A percentile compares a stretch with the other conserved stretches of the same genome.
phyloP scores from a whole-genome alignment of 768 basidiomycete genomes.

The Mycena galopus region DNA sequence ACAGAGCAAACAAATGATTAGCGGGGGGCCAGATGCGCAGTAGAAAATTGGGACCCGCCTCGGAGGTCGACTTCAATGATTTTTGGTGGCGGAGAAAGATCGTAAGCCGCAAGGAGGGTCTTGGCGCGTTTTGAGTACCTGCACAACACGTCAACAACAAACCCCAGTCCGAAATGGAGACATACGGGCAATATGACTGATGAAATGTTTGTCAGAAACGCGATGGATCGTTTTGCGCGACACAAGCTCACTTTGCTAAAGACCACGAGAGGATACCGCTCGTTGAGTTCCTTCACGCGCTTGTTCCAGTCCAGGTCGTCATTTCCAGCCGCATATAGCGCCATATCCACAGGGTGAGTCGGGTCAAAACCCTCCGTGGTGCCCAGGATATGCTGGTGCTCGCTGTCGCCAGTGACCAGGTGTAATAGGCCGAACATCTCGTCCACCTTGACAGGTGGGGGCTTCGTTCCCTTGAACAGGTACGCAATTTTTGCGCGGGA shows the following conservation, averaged over 20 bases:
- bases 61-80: constrained; percentile 84
- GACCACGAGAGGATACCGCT: constrained; percentile 74
- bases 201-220: background rate
- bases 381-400: constrained; percentile 56
- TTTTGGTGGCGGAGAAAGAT: constrained; percentile 73
- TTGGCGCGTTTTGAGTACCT: constrained; percentile 76
- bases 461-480: constrained; percentile 47
- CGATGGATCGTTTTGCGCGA: background rate
- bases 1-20: background rate
- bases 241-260: constrained; percentile 78
- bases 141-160: constrained; percentile 12
- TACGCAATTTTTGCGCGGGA: constrained; percentile 57
- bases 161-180: constrained; percentile 28
- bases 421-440: constrained; percentile 83
- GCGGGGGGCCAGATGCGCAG: background rate
- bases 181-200: constrained; percentile 83
- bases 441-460: constrained; percentile 50
- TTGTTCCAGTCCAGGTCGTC: constrained; percentile 57
- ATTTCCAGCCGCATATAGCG: constrained; percentile 67
- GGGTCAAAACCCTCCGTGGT: constrained; percentile 59
- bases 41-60: constrained; percentile 52
- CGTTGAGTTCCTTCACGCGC: constrained; percentile 57
- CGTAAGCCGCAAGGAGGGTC: constrained; percentile 69
- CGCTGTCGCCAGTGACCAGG: constrained; percentile 65
- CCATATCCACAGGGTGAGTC: constrained; percentile 60